These are phyloP conservation scores for Pilobolus umbonatus DNA, from an alignment of 192 early-diverging fungal species.

Conservation along the genomic window DNA sequence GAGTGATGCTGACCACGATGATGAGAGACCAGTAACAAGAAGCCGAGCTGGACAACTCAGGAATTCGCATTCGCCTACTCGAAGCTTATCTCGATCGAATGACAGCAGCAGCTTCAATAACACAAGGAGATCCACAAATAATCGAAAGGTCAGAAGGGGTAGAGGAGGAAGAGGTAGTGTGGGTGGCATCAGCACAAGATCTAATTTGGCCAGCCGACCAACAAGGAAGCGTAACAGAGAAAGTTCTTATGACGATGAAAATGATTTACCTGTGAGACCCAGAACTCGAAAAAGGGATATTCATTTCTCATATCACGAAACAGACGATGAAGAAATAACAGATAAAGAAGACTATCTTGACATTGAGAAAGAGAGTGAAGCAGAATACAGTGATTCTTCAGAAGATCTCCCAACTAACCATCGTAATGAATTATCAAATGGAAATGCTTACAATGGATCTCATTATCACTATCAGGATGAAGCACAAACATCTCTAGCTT, in stretches of 20 bases:
- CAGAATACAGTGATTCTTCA: constrained; percentile 9
- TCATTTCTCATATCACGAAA: constrained; percentile 19
- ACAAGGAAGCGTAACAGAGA: constrained; percentile 22
- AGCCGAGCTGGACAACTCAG: constrained; percentile 34
- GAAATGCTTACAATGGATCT: not conserved
- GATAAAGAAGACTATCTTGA: constrained; percentile 7
- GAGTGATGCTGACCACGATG: constrained; percentile 25
- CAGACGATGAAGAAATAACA: constrained; percentile 11
- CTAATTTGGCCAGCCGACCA: too few species aligned
- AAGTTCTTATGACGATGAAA: constrained; percentile 15
- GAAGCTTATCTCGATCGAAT: not conserved
- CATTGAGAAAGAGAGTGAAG: constrained; percentile 9
- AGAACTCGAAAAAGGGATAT: not conserved
- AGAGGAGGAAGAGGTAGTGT: constrained; percentile 20
- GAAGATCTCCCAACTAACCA: constrained; percentile 6
- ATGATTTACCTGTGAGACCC: constrained; percentile 21
- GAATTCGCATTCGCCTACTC: constrained; percentile 5
- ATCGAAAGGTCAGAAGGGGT: constrained; percentile 32
- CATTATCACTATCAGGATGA: not conserved
- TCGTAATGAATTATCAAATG: too few species aligned
- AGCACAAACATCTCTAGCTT: not conserved
- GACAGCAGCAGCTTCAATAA: not conserved
- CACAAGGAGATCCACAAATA: constrained; percentile 12
- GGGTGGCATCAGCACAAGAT: constrained; percentile 25
- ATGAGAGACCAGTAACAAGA: constrained; percentile 30